Percentiles rank a stretch among this genome's conserved stretches.
Evolutionary conservation across 2,329 filamentous ascomycete genomes (phyloP).

Genomic region (Aspergillus sp.): DNA sequence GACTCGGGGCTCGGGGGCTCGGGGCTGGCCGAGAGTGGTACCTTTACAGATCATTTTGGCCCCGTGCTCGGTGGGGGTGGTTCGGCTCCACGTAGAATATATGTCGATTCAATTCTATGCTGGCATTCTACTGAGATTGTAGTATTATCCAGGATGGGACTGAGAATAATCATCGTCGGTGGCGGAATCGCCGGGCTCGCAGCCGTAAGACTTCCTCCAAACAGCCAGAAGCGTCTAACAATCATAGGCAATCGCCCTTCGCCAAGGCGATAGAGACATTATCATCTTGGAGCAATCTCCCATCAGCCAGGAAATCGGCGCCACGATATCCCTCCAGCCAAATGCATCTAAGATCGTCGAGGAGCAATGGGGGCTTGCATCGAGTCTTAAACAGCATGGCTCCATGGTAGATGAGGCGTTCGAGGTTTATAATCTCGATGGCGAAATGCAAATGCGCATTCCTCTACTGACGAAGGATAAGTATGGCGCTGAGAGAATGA

Average conservation of each 20-base stretch:
- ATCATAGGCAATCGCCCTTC: constrained; percentile 27
- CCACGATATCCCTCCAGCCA: constrained; percentile 48
- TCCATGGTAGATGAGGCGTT: constrained; percentile 26
- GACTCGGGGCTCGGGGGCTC: not conserved
- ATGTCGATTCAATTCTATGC: too few relatives aligned
- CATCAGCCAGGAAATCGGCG: constrained; percentile 46
- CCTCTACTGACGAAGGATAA: constrained; percentile 18
- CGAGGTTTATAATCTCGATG: constrained; percentile 26
- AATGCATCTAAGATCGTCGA: constrained; percentile 29
- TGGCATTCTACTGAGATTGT: too few relatives aligned
- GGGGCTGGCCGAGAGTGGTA: too few relatives aligned
- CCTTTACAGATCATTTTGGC: too few relatives aligned
- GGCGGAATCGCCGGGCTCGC: constrained; percentile 35
- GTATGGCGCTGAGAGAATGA: constrained; percentile 22
- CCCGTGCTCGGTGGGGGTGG: too few relatives aligned
- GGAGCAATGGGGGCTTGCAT: constrained; percentile 10
- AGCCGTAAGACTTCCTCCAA: constrained; percentile 16
- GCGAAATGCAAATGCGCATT: constrained; percentile 18
- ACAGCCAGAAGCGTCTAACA: not conserved
- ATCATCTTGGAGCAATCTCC: constrained; percentile 24
- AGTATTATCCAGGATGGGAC: not conserved
- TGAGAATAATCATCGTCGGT: constrained; percentile 53
- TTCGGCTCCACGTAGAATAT: not conserved
- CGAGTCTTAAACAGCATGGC: not conserved
- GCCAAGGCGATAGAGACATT: constrained; percentile 20